Conservation (phyloP, 441 rosid species). For the Biscutella laevigata region DNA sequence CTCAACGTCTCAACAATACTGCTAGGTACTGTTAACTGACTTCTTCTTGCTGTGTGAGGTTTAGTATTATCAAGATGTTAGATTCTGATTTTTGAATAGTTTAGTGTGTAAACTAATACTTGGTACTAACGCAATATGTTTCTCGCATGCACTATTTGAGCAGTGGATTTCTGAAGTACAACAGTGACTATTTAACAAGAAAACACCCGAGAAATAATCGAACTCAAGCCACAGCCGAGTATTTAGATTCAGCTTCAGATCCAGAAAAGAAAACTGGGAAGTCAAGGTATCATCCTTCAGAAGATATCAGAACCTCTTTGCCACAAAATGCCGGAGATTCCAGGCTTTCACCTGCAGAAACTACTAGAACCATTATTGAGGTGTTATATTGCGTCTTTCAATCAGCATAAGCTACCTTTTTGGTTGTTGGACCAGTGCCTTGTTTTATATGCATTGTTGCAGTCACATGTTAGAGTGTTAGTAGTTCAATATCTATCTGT, state of each 20-base stretch:
- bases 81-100: background rate
- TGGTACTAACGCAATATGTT: background rate
- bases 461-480: background rate
- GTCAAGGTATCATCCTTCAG: constrained; percentile 67
- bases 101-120: background rate
- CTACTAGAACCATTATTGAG: constrained; percentile 79
- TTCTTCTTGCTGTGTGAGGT: background rate
- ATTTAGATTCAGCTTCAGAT: constrained; percentile 53
- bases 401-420: constrained; percentile 11
- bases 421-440: constrained; percentile 1
- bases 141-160: constrained; percentile 25
- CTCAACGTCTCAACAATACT: constrained; percentile 31
- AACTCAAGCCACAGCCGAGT: constrained; percentile 56
- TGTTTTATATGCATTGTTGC: background rate
- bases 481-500: background rate
- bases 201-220: constrained; percentile 37
- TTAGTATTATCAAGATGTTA: background rate
- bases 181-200: constrained; percentile 21
- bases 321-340: constrained; percentile 39
- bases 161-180: constrained; percentile 36
- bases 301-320: constrained; percentile 53
- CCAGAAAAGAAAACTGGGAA: constrained; percentile 45
- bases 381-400: constrained; percentile 42
- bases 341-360: constrained; percentile 65
- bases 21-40: constrained; percentile 33